Conservation (phyloP, 805 yeast species). For the Cyberlindnera americana region DNA sequence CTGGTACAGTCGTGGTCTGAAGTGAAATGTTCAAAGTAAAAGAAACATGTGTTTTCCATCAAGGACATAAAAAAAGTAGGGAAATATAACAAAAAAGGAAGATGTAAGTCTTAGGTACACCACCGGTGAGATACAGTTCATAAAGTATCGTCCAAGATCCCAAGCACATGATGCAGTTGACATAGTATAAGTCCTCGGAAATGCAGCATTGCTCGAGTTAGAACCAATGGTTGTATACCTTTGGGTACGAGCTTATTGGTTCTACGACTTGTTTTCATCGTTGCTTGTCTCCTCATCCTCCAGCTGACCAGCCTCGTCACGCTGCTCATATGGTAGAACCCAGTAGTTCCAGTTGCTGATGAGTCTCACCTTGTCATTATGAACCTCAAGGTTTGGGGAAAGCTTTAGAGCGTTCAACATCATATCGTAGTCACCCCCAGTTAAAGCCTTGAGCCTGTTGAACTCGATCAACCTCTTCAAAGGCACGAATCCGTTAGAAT, state of each 20-base stretch:
- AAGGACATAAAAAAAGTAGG: not conserved
- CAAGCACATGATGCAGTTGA: too few relatives aligned
- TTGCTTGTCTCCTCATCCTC: slow-evolving; percentile 28
- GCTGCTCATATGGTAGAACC: slow-evolving; percentile 55
- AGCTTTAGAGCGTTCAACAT: slow-evolving; percentile 16
- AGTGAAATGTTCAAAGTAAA: not conserved
- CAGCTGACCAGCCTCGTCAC: slow-evolving; percentile 44
- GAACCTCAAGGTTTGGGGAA: slow-evolving; percentile 29
- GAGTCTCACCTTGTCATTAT: slow-evolving; percentile 51
- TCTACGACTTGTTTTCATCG: slow-evolving; percentile 3
- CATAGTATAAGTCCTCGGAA: too few relatives aligned
- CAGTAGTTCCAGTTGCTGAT: slow-evolving; percentile 56
- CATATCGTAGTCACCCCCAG: slow-evolving; percentile 49
- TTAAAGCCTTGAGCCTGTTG: slow-evolving; percentile 65
- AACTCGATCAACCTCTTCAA: slow-evolving; percentile 61
- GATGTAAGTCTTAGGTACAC: too few relatives aligned
- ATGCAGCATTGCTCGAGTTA: slow-evolving; percentile 1
- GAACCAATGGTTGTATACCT: too few relatives aligned
- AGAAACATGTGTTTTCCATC: not conserved
- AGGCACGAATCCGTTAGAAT: slow-evolving; percentile 68
- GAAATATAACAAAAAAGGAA: not conserved
- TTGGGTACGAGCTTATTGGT: too few relatives aligned
- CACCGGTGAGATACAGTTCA: too few relatives aligned
- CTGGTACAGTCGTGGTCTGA: not conserved
- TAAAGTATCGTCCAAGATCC: too few relatives aligned